Evolutionary conservation across 257 asterid species (phyloP).

Genomic region (Solanum tarijense): DNA sequence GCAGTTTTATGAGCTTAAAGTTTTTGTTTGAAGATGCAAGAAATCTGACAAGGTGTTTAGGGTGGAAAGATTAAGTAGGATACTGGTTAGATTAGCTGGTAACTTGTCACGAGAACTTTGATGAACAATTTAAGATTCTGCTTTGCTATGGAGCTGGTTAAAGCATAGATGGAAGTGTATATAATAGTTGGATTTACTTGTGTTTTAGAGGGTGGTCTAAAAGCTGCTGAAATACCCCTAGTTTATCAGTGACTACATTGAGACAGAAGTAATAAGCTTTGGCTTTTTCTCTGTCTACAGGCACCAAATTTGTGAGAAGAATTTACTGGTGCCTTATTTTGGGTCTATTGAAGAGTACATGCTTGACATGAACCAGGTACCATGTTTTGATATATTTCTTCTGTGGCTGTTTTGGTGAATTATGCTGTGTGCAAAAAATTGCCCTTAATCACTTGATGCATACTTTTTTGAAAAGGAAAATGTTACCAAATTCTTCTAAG

Average conservation of each 20-base stretch:
- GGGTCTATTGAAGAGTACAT: conserved; percentile 9
- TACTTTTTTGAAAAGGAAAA: not conserved
- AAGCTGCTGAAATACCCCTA: not conserved
- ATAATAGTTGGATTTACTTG: not conserved
- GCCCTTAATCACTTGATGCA: not conserved
- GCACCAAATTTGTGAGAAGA: conserved; percentile 7
- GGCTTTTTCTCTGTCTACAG: conserved; percentile 10
- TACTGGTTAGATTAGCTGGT: not conserved
- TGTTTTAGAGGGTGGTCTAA: not conserved
- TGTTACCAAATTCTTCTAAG: not conserved
- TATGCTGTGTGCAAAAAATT: not conserved
- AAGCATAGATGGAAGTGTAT: not conserved
- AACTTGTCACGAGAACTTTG: not conserved
- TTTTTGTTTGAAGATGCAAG: not conserved
- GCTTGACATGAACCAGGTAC: conserved; percentile 6
- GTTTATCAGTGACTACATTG: conserved; percentile 3
- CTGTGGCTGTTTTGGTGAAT: conserved; percentile 3
- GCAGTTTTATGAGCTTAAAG: not conserved
- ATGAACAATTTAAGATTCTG: not conserved
- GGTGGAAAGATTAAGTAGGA: not conserved
- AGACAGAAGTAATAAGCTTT: conserved; percentile 8
- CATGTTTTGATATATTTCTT: conserved; percentile 1
- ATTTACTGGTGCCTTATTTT: conserved; percentile 6
- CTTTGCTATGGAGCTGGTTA: not conserved
- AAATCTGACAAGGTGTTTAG: not conserved